Conservation (phyloP, 106 monocot species). For the Allium fistulosum region DNA sequence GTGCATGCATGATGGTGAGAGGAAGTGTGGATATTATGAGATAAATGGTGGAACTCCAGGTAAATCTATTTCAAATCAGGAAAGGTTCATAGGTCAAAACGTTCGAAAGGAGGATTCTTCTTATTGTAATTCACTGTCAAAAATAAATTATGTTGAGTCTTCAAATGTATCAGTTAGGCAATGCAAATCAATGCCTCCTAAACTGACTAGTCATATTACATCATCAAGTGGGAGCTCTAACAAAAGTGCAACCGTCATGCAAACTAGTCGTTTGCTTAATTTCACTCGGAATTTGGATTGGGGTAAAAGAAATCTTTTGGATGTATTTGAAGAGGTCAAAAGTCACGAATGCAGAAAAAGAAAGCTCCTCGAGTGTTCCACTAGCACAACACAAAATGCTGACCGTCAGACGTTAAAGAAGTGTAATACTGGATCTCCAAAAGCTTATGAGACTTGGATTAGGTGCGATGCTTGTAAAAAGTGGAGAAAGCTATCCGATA, state of each 20-base stretch:
- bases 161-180: constrained; percentile 14
- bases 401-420: constrained; percentile 26
- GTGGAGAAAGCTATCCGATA: constrained; percentile 66
- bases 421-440: constrained; percentile 10
- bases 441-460: constrained; percentile 75
- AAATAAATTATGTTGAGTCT: constrained; percentile 5
- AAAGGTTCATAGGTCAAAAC: constrained; percentile 39
- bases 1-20: constrained; percentile 53
- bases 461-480: constrained; percentile 98
- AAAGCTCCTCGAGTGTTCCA: constrained; percentile 1
- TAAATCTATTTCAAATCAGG: constrained; percentile 30
- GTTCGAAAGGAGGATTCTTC: constrained; percentile 15
- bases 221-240: too few relatives aligned
- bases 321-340: constrained; percentile 29
- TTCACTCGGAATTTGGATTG: constrained; percentile 19
- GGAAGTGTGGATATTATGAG: constrained; percentile 85
- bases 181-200: constrained; percentile 12
- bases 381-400: constrained; percentile 1
- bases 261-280: constrained; percentile 24
- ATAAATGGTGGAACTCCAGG: constrained; percentile 24
- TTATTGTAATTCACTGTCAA: constrained; percentile 8
- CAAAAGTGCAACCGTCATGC: constrained; percentile 10
- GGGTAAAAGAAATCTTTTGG: constrained; percentile 46
- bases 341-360: neutral
- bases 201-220: neutral